phyloP scores from a whole-genome alignment of 257 asterid genomes.

The Nicotiana benthamiana region DNA sequence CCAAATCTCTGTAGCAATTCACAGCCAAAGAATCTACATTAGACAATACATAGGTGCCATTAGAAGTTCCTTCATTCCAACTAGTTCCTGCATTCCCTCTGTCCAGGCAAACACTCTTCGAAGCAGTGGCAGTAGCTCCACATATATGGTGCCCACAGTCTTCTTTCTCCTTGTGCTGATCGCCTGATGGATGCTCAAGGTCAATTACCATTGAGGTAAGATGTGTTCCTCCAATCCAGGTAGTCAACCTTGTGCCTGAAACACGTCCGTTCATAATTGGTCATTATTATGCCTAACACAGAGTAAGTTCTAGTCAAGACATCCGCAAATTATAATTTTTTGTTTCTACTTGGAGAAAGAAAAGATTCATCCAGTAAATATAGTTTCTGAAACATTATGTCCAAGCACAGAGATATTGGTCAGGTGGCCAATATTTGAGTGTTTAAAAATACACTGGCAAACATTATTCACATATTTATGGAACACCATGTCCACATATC shows the following conservation, averaged over 20 bases:
- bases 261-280: background rate
- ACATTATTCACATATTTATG: background rate
- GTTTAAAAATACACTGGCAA: background rate
- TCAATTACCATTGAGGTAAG: slow-evolving; percentile 23
- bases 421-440: background rate
- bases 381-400: background rate
- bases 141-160: background rate
- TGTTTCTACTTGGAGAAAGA: background rate
- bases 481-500: background rate
- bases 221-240: background rate
- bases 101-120: background rate
- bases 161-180: slow-evolving; percentile 9
- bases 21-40: slow-evolving; percentile 12
- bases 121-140: slow-evolving; percentile 17
- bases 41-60: background rate
- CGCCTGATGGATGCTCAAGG: slow-evolving; percentile 19
- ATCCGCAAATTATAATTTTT: background rate
- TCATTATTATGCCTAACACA: background rate
- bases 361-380: background rate
- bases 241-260: background rate
- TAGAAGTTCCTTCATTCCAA: slow-evolving; percentile 4
- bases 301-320: background rate
- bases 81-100: background rate
- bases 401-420: background rate
- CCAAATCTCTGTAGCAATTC: slow-evolving; percentile 13